Percentiles rank a stretch among this genome's conserved stretches.
Evolutionary conservation across 1,284 basidiomycete genomes (phyloP).

Genomic region (Tilletia setariae): DNA sequence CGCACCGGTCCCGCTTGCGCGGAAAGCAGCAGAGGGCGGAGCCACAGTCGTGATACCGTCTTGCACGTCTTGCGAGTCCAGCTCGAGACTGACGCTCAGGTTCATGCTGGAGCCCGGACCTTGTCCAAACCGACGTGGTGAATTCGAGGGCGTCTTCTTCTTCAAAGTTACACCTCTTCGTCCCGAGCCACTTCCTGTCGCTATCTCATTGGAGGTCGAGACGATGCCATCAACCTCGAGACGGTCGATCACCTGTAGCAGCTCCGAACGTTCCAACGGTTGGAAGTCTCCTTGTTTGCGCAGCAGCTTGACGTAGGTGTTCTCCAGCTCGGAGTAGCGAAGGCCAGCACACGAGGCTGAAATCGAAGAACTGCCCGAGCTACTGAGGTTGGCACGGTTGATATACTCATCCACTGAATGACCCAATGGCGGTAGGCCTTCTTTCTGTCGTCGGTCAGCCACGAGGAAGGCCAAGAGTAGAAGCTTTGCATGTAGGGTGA

Average conservation of each 20-base stretch:
- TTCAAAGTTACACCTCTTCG: neutral
- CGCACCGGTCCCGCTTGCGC: neutral
- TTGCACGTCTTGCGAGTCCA: slow-evolving; percentile 34
- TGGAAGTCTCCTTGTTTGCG: slow-evolving; percentile 31
- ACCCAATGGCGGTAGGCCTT: slow-evolving; percentile 31
- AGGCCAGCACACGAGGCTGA: neutral
- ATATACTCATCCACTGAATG: slow-evolving; percentile 12
- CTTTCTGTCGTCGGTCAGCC: slow-evolving; percentile 29
- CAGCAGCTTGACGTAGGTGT: slow-evolving; percentile 41
- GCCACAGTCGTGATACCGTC: slow-evolving; percentile 35
- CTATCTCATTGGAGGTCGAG: slow-evolving; percentile 31
- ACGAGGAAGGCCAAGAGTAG: slow-evolving; percentile 44
- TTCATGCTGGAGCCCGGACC: slow-evolving; percentile 10
- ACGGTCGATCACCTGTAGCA: slow-evolving; percentile 48
- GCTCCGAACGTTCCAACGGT: slow-evolving; percentile 41
- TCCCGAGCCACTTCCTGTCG: slow-evolving; percentile 15
- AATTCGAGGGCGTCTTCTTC: neutral
- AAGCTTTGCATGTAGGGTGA: slow-evolving; percentile 49
- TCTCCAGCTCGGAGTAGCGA: slow-evolving; percentile 41
- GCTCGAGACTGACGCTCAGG: slow-evolving; percentile 29
- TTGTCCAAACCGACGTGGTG: neutral
- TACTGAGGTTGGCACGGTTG: neutral
- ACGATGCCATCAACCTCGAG: slow-evolving; percentile 49
- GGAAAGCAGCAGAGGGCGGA: slow-evolving; percentile 2
- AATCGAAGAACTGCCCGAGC: no score